These are phyloP conservation scores for Dactylorhiza incarnata DNA, from an alignment of 106 monocot genomes.

Conservation along the genomic window DNA sequence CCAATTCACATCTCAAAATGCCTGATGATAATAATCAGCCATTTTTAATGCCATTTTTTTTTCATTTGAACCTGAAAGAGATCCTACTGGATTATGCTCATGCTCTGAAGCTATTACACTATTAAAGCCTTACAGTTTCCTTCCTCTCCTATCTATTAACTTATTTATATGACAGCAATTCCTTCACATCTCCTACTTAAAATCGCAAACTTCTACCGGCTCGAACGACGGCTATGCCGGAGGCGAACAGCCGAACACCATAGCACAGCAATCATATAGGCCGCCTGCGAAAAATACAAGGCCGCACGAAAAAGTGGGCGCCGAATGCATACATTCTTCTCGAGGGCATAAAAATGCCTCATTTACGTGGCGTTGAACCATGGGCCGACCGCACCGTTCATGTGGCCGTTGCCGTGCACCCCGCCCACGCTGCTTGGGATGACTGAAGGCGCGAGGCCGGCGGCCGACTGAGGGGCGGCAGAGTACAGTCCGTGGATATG, in stretches of 20 bases:
- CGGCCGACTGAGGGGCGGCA: slow-evolving; percentile 25
- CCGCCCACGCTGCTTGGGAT: slow-evolving; percentile 35
- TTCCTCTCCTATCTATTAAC: background rate
- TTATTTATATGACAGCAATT: slow-evolving; percentile 43
- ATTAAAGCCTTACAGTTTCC: background rate
- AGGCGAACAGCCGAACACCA: slow-evolving; percentile 11
- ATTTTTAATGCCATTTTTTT: background rate
- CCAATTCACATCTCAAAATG: too few species aligned
- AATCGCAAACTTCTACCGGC: slow-evolving; percentile 35
- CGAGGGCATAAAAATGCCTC: slow-evolving; percentile 11
- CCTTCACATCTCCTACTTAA: slow-evolving; percentile 11
- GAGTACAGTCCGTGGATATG: slow-evolving; percentile 46
- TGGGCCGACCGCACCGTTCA: slow-evolving; percentile 28
- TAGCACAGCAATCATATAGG: slow-evolving; percentile 28
- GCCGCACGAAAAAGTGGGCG: slow-evolving; percentile 17
- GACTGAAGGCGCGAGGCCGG: slow-evolving; percentile 31
- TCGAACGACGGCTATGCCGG: slow-evolving; percentile 16
- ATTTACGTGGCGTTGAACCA: slow-evolving; percentile 56
- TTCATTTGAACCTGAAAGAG: background rate
- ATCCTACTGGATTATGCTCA: slow-evolving; percentile 4
- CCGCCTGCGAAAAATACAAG: slow-evolving; percentile 14
- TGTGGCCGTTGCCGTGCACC: slow-evolving; percentile 47
- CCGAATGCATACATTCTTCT: slow-evolving; percentile 2
- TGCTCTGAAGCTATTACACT: background rate
- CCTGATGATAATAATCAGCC: background rate